Evolutionary conservation across 345 rosid genomes (phyloP), one percentile per base, ranked within the genome.

Genomic region (Aurinia saxatilis): DNA sequence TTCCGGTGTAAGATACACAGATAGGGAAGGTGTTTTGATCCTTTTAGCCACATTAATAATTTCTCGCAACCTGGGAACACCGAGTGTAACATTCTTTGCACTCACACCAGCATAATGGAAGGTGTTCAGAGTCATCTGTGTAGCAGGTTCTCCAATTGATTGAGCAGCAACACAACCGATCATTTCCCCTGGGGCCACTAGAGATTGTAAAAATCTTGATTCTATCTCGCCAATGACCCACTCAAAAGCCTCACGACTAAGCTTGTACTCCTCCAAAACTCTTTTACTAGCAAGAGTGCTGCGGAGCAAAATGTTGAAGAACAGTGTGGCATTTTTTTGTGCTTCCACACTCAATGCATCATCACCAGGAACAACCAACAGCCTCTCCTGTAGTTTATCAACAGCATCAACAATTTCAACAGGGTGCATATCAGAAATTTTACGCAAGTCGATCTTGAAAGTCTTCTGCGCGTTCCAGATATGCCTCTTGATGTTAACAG

Each of bases 81-180:
- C 99, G 8, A 92, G 95, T 50, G 99, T 92, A 29, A 92, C 99
- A 60, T 92, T 92, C 83, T 92, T 92, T 18, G 99, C 99, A 81
- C 99, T 92, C 25, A 92, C 99, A 85, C 99, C 99, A 80, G 99
- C 99, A 57, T 87, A 92, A 64, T 92, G 99, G 74, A 90, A 92
- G 5, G 99, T 92, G 69, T 92, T 92, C 10, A 92, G 88, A 54
- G 99, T 92, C 99, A 92, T 92, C 77, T 92, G 99, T 13, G 99
- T 92, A 39, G 99, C 99, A 71, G 99, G 99, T 75, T 92, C 99
- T 67, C 99, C 99, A 73, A 92, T 92, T 16, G 97, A 92, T 66
- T 92, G 99, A 45, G 99, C 97, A 65, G 99, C 99, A 70, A 92
- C 96, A 75, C 99, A 92, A 27, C 99, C 99, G 33, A 92, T 92